These are phyloP conservation scores for Aspergillus sp. DNA, from an alignment of 2,329 filamentous ascomycete species.

Conservation along the genomic window DNA sequence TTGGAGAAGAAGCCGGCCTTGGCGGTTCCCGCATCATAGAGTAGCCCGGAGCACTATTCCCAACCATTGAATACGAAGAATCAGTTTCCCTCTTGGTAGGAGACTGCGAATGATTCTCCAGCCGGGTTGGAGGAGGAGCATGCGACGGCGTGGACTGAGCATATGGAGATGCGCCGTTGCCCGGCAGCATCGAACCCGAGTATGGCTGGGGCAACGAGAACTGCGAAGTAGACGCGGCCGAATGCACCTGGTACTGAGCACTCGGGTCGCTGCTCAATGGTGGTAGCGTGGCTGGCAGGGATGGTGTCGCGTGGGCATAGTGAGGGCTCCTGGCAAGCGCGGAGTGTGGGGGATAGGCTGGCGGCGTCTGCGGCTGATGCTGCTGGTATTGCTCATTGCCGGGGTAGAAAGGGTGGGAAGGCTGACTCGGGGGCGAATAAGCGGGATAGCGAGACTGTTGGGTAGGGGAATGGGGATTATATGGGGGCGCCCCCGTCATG, in stretches of 20 bases:
- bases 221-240: slow-evolving; percentile 23
- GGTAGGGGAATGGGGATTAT: slow-evolving; percentile 40
- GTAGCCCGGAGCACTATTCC: slow-evolving; percentile 24
- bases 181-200: slow-evolving; percentile 27
- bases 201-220: slow-evolving; percentile 31
- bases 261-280: slow-evolving; percentile 35
- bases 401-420: slow-evolving; percentile 33
- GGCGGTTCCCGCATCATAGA: slow-evolving; percentile 25
- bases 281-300: slow-evolving; percentile 33
- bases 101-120: slow-evolving; percentile 35
- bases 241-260: slow-evolving; percentile 30
- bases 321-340: slow-evolving; percentile 35
- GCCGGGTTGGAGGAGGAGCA: slow-evolving; percentile 34
- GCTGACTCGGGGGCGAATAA: slow-evolving; percentile 38
- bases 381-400: slow-evolving; percentile 39
- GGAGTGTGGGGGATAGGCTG: slow-evolving; percentile 30
- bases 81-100: slow-evolving; percentile 36
- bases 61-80: slow-evolving; percentile 21
- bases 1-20: slow-evolving; percentile 30
- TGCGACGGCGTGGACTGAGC: slow-evolving; percentile 32
- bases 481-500: slow-evolving; percentile 41
- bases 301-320: slow-evolving; percentile 35
- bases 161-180: slow-evolving; percentile 33
- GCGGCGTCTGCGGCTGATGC: slow-evolving; percentile 38
- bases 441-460: slow-evolving; percentile 36